Conservation (phyloP, 352 stramenopile species). For the Globisporangium emineosum region DNA sequence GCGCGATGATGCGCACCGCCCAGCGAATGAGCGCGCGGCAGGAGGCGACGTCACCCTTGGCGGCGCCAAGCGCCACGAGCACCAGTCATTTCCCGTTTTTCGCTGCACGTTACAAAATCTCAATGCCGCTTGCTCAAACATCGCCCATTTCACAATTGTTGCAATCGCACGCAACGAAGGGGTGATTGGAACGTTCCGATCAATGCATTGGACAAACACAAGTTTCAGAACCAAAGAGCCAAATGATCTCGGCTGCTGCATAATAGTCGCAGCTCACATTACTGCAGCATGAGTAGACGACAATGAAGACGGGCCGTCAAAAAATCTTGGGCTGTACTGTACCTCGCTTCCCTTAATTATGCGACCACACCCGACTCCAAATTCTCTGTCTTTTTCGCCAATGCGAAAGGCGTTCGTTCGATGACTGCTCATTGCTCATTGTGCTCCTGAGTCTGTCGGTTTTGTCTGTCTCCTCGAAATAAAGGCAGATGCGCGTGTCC, state of each 20-base stretch:
- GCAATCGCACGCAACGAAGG: not conserved
- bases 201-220: not conserved
- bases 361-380: not conserved
- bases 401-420: not conserved
- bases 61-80: not conserved
- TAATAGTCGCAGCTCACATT: not conserved
- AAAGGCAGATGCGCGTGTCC: not conserved
- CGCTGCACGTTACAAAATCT: not conserved
- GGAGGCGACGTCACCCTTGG: not conserved
- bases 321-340: not conserved
- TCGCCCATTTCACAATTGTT: not conserved
- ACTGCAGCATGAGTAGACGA: not conserved
- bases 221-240: not conserved
- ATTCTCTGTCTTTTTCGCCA: not conserved
- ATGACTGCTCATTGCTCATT: not conserved
- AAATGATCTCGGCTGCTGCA: not conserved
- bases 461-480: not conserved
- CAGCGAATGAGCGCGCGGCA: constrained; percentile 3
- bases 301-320: not conserved
- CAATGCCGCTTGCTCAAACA: not conserved
- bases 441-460: not conserved
- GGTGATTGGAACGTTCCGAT: not conserved
- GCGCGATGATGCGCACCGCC: not conserved
- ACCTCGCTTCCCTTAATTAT: not conserved
- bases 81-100: not conserved